A percentile compares a stretch with the other conserved stretches of the same genome.
Evolutionary conservation across 2,329 filamentous ascomycete genomes (phyloP).

Genomic region (Cercospora sesami): DNA sequence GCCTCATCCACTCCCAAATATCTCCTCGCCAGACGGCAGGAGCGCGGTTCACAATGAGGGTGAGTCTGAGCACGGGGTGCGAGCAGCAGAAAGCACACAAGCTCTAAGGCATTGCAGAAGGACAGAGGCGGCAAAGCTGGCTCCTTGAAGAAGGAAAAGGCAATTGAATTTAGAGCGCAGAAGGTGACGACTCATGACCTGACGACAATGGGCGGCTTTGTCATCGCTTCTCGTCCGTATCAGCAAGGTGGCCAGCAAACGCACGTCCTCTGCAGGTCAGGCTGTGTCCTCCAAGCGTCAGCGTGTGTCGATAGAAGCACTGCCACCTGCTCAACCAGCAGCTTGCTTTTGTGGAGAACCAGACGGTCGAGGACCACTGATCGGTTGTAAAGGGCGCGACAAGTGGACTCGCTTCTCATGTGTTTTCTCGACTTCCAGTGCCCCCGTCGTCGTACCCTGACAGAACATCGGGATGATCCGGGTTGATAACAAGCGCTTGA

Average conservation of each 20-base stretch:
- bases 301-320: neutral
- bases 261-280: neutral
- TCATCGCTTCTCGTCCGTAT: neutral
- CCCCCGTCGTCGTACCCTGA: neutral
- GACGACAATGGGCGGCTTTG: neutral
- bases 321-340: neutral
- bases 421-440: neutral
- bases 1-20: neutral
- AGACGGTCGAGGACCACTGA: neutral
- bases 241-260: neutral
- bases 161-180: neutral
- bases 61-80: neutral
- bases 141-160: neutral
- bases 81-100: neutral
- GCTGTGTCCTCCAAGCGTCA: neutral
- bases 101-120: neutral
- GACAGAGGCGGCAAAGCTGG: neutral
- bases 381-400: neutral
- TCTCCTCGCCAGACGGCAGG: neutral
- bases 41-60: neutral
- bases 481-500: neutral
- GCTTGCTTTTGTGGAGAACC: neutral
- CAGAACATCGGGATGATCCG: neutral
- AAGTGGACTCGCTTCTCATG: neutral
- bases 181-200: neutral